phyloP scores from a whole-genome alignment of 768 basidiomycete species.

The Hericium rajendrae region DNA sequence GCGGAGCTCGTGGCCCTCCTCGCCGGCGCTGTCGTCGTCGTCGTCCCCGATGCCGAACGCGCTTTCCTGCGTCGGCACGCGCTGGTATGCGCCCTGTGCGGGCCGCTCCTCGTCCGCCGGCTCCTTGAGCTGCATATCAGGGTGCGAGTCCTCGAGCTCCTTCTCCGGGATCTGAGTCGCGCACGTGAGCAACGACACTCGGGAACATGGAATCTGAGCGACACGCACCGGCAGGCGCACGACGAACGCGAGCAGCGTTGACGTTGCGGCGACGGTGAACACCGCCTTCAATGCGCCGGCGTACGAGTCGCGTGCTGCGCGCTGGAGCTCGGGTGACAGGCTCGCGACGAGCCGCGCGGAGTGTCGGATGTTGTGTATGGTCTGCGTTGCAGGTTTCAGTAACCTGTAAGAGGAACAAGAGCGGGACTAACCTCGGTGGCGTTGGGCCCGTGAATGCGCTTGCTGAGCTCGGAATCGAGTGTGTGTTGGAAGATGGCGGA shows the following conservation, averaged over 20 bases:
- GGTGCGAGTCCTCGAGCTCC: slow-evolving; percentile 20
- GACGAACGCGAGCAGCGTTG: slow-evolving; percentile 48
- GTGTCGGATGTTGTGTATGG: slow-evolving; percentile 51
- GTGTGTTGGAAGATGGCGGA: slow-evolving; percentile 58
- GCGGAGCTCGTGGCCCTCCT: neutral
- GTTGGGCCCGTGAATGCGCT: slow-evolving; percentile 39
- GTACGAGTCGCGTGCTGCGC: slow-evolving; percentile 51
- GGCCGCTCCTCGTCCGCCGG: neutral
- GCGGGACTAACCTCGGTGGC: slow-evolving; percentile 38
- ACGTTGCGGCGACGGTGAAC: slow-evolving; percentile 49
- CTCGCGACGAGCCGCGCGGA: slow-evolving; percentile 43
- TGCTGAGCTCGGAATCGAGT: slow-evolving; percentile 42
- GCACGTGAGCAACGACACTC: neutral
- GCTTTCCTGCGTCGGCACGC: neutral
- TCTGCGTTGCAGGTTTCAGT: slow-evolving; percentile 22
- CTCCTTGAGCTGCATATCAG: neutral
- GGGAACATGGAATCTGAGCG: neutral
- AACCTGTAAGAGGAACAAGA: neutral
- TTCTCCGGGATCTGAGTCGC: slow-evolving; percentile 32
- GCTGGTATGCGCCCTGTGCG: neutral
- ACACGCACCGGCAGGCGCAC: slow-evolving; percentile 47
- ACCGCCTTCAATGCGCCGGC: slow-evolving; percentile 47
- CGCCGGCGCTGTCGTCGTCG: slow-evolving; percentile 27
- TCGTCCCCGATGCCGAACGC: neutral
- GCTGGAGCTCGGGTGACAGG: slow-evolving; percentile 43